phyloP scores from a whole-genome alignment of 1,139 yeast species.

The Suhomyces choctaworum region DNA sequence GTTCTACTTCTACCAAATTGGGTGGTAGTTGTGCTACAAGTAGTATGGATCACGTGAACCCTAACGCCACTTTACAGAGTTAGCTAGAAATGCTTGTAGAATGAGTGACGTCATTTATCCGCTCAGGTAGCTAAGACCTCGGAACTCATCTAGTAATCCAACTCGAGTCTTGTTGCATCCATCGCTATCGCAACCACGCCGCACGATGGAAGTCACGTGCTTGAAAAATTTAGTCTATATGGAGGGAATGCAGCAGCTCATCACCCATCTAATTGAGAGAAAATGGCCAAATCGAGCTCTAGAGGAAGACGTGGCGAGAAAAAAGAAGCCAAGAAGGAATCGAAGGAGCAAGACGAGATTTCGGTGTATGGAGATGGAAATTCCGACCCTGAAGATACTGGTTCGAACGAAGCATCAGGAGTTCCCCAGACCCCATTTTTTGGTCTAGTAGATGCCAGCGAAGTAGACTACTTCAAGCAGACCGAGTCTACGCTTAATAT shows the following conservation, averaged over 20 bases:
- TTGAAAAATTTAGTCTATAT: slow-evolving; percentile 2
- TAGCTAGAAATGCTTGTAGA: too few relatives aligned
- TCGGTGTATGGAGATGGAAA: slow-evolving; percentile 4
- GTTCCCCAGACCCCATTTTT: slow-evolving; percentile 49
- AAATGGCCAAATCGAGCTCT: slow-evolving; percentile 47
- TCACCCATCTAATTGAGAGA: slow-evolving; percentile 9
- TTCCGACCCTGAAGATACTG: slow-evolving; percentile 10
- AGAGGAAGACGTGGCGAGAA: slow-evolving; percentile 72
- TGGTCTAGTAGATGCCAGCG: slow-evolving; percentile 82
- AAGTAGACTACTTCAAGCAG: slow-evolving; percentile 85
- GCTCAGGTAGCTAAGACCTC: too few relatives aligned
- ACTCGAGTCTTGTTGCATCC: too few relatives aligned
- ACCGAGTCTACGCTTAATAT: slow-evolving; percentile 86
- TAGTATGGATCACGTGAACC: too few relatives aligned
- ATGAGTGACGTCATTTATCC: too few relatives aligned
- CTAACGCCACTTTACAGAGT: too few relatives aligned
- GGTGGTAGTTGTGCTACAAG: too few relatives aligned
- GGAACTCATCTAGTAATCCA: too few relatives aligned
- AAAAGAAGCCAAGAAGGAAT: slow-evolving; percentile 26
- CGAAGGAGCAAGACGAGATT: slow-evolving; percentile 18
- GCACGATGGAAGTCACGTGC: slow-evolving; percentile 8
- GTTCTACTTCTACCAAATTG: too few relatives aligned
- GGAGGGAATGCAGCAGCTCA: background rate
- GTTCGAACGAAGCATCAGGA: slow-evolving; percentile 8
- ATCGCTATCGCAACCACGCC: too few relatives aligned